Conservation (phyloP, 1,139 yeast genomes). For the Sugiyamaella sp. region DNA sequence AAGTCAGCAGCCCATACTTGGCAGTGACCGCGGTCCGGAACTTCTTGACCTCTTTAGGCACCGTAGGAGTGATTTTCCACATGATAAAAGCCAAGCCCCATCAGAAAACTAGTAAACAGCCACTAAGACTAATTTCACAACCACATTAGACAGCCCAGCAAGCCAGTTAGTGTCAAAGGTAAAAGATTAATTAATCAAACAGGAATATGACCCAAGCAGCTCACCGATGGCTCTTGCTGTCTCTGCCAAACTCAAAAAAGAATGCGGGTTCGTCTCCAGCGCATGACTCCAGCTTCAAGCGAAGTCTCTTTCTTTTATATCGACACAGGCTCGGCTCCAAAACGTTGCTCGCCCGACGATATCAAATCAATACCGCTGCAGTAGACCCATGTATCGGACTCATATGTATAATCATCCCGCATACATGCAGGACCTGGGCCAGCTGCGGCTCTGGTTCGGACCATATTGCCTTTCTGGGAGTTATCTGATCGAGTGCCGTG, state of each 20-base stretch:
- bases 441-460: constrained; percentile 14
- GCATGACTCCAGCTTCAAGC: no score
- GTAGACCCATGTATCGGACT: not conserved
- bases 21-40: constrained; percentile 47
- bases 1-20: constrained; percentile 30
- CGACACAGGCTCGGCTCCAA: not conserved
- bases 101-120: no score
- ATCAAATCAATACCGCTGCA: not conserved
- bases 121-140: no score
- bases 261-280: no score
- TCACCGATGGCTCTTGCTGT: no score
- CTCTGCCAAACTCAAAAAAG: no score
- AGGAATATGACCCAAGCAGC: no score
- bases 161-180: no score
- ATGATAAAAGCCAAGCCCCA: not conserved
- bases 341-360: not conserved
- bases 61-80: constrained; percentile 26
- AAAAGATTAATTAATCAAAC: no score
- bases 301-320: not conserved
- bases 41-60: constrained; percentile 39
- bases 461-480: constrained; percentile 15
- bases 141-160: no score
- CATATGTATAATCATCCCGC: constrained; percentile 2
- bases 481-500: constrained; percentile 20
- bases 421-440: not conserved